These are phyloP conservation scores for Podosphaera leucotricha DNA, from an alignment of 2,329 filamentous ascomycete genomes.

Conservation along the genomic window DNA sequence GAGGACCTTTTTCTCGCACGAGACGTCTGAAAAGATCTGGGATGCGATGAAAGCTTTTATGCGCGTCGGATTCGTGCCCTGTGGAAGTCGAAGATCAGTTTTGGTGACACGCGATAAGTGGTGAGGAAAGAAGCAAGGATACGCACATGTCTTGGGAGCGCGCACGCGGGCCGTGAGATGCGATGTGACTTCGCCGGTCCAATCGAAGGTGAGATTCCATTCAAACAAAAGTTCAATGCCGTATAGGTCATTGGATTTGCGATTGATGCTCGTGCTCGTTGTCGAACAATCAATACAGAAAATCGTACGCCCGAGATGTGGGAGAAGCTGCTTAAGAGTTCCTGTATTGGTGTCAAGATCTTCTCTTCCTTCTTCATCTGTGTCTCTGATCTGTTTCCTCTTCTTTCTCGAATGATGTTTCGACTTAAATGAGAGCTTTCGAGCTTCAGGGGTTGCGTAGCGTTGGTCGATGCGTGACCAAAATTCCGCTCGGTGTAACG, in stretches of 20 bases:
- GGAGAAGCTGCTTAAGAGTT: constrained; percentile 24
- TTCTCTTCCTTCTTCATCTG: constrained; percentile 7
- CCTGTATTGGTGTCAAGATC: constrained; percentile 9
- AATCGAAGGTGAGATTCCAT: constrained; percentile 45
- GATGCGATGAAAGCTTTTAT: constrained; percentile 31
- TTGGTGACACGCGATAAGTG: not conserved
- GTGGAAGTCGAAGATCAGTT: not conserved
- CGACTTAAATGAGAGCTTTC: constrained; percentile 2
- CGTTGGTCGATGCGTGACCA: constrained; percentile 32
- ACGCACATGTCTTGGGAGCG: constrained; percentile 21
- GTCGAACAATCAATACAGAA: not conserved
- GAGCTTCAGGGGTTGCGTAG: constrained; percentile 19
- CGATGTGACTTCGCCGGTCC: constrained; percentile 47
- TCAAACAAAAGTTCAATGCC: constrained; percentile 22
- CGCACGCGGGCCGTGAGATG: constrained; percentile 29
- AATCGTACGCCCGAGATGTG: constrained; percentile 28
- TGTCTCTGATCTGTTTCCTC: constrained; percentile 12
- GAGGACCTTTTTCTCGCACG: constrained; percentile 28
- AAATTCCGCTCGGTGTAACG: constrained; percentile 33
- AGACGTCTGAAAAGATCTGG: constrained; percentile 36
- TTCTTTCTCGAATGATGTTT: constrained; percentile 4
- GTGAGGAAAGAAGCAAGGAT: constrained; percentile 26
- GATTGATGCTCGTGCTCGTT: constrained; percentile 10
- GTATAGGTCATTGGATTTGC: constrained; percentile 10
- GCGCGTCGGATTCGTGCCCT: constrained; percentile 34